phyloP scores from a whole-genome alignment of 2,329 filamentous ascomycete species.

The Tolypocladium pustulatum region DNA sequence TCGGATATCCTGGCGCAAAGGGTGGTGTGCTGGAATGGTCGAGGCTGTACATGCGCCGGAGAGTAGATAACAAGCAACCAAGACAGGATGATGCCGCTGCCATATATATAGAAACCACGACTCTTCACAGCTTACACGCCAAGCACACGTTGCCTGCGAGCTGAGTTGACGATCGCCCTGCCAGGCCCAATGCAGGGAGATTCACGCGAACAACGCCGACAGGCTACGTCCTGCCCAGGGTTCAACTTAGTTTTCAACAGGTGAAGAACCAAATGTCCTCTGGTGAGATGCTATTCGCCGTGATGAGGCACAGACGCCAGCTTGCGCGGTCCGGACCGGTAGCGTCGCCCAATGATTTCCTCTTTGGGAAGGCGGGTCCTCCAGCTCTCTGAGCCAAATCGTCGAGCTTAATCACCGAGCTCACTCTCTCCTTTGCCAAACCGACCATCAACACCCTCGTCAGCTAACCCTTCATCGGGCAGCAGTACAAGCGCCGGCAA shows the following conservation, averaged over 20 bases:
- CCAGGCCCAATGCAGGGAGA: not conserved
- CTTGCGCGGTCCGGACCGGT: not conserved
- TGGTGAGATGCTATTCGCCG: not conserved
- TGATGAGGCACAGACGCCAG: not conserved
- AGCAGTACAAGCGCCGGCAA: not conserved
- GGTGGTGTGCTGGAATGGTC: not conserved
- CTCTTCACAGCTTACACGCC: not conserved
- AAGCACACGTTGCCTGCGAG: not conserved
- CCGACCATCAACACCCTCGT: not conserved
- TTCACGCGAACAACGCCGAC: not conserved
- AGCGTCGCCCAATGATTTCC: conserved; percentile 5
- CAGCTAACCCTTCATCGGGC: not conserved
- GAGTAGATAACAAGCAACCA: not conserved
- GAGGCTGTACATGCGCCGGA: too few relatives aligned
- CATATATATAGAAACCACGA: not conserved
- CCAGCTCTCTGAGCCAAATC: not conserved
- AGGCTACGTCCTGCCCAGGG: not conserved
- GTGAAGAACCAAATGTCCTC: not conserved
- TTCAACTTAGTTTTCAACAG: not conserved
- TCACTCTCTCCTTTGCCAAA: too few relatives aligned
- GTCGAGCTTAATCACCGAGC: not conserved
- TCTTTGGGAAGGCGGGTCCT: conserved; percentile 2
- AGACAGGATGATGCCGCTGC: not conserved
- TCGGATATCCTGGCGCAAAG: not conserved
- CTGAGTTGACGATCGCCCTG: not conserved